Evolutionary conservation across 164 flowering plant species (phyloP).

Genomic region (Tetrastigma voinierianum): DNA sequence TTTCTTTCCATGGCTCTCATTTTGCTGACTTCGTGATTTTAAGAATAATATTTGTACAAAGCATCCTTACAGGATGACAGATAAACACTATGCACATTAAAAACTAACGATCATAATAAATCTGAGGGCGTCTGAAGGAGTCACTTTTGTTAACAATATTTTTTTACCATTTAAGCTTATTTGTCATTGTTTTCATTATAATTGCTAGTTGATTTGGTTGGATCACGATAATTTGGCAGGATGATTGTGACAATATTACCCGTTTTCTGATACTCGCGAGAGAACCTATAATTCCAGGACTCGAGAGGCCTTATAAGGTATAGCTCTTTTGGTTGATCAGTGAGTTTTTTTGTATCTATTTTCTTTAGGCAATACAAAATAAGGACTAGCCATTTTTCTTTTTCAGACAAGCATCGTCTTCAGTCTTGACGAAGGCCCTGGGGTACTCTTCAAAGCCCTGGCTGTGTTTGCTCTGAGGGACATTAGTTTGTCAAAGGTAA

Average conservation of each 20-base stretch:
- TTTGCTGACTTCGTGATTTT: too few species aligned
- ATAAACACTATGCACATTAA: too few species aligned
- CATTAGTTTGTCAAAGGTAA: conserved; percentile 90
- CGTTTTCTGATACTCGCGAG: conserved; percentile 89
- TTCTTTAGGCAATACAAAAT: background rate
- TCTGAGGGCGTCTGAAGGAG: background rate
- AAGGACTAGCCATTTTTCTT: conserved; percentile 11
- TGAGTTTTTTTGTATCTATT: background rate
- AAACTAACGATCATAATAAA: too few species aligned
- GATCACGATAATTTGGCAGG: conserved; percentile 44
- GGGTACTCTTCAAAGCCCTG: conserved; percentile 84
- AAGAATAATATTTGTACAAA: too few species aligned
- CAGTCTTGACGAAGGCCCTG: conserved; percentile 96
- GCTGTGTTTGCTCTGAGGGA: conserved; percentile 87
- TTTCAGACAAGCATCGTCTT: conserved; percentile 90
- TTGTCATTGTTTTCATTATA: background rate
- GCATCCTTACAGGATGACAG: too few species aligned
- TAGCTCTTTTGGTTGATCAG: background rate
- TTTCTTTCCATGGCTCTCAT: too few species aligned
- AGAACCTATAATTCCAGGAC: conserved; percentile 85
- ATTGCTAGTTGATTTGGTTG: conserved; percentile 11
- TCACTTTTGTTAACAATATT: background rate
- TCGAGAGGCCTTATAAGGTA: conserved; percentile 74
- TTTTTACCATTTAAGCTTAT: background rate
- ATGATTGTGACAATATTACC: conserved; percentile 68